Base-by-base conservation (phyloP, 1,139 yeast genomes). In the Suhomyces terraborum region DNA sequence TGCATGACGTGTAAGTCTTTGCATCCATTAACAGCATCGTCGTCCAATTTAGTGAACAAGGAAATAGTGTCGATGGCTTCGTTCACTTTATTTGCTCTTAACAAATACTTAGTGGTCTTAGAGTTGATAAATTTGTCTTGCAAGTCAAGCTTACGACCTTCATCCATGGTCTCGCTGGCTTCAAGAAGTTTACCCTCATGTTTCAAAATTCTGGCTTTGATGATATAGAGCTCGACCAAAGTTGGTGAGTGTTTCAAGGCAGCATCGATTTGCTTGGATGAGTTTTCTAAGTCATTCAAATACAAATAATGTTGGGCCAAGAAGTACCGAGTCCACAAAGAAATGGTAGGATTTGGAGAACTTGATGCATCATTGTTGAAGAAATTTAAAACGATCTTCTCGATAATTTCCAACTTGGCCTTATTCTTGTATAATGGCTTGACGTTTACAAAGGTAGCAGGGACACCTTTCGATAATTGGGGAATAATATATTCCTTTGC, bases 61-160 rank as follows among this genome's bases (percentile, higher is more conserved):
- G 94, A 82, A 28, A 88, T 83, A 28, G 80, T 68, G 43, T 79
- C 82, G 32, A 86, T 77, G 2, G 96, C 98, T 49, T 84, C 80
- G 26, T 86, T 86, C 18, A 88, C 74, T 45, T 78, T 66, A 55
- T 87, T 79, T n/a, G 95, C 93, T 54, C 98, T 77, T 46, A 93
- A 66, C 43, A 77, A 79, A 57, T 93, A 93, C 60, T 89, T 88
- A 38, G 88, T 87, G 8, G 96, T 74, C 59, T 89, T 91, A 43
- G 96, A 80, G 64, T 93, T 94, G 58, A 93, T 79, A 59, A 88
- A 93, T 52, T 98, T 75, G 62, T 93, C 99, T 61, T 88, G 96
- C 46, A 86, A 73, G 58, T 94, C 97, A 44, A 86, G 66, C 42
- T 72, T 62, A 52, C 97, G 78, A 3, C 95, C 97, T 42, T 73